Evolutionary conservation across 2,329 filamentous ascomycete genomes (phyloP), one percentile per base, ranked within the genome.

Genomic region (Waltergamsia citrina): DNA sequence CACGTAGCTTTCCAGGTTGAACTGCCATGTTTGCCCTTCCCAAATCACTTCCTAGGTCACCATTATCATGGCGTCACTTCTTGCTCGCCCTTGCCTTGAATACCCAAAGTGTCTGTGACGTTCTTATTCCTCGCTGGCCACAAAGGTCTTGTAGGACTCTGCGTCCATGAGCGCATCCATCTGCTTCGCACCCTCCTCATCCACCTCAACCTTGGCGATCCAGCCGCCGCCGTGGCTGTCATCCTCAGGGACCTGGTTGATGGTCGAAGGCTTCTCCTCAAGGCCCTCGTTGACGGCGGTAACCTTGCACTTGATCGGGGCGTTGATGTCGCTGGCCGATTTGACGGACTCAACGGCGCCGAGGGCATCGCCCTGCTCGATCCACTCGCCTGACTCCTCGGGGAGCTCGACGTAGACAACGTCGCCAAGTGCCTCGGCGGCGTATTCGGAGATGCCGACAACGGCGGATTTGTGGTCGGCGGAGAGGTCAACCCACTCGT

Each of bases 311-410:
- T 71, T 65, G 45, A 95, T 74, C 14, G 92, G 92, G 11, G 86
- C 80, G 65, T 94, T 82, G 68, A 98, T 94, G 58, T 98, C 92
- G 43, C 85, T 90, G n/a, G 92, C 92, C 42, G 83, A 92, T 72
- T 98, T 98, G 60, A 98, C 92, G 3, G 87, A 95, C 69, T 98
- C 92, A 48, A 98, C 90, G 40, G 90, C 87, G 46, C 92, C 92
- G 47, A 96, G 83, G 43, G 82, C 71, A 54, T 96, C 90, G 50
- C 87, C 87, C 37, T 78, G 73, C 38, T 63, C 61, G 41, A 94
- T 72, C 49, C 81, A 74, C 47, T 78, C 66, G 44, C 77, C 81
- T 30, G 37, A 43, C 36, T 69, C 54, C 45, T 80, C 69, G 37
- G 92, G 92, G 20, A 98, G 81, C 70, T 98, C 92, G 51, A 96